Evolutionary conservation across 805 yeast species (phyloP), one percentile per base, ranked within the genome.

Genomic region (Naumovozyma baii): DNA sequence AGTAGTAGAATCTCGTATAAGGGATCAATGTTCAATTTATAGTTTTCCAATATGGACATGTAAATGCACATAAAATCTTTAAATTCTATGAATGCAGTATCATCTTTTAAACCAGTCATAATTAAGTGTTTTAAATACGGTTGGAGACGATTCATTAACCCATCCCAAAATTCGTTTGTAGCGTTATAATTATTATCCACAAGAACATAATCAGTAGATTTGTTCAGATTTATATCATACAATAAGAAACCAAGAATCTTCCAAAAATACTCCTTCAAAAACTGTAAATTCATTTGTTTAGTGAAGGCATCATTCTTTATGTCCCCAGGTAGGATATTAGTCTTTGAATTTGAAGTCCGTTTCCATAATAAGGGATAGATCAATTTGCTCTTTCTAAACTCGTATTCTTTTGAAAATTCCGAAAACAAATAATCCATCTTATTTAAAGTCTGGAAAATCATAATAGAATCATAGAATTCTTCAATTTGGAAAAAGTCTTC

Each of bases 381-480:
- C 13, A 87, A 60, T 44, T 83, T 67, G 46, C 78, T 83, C 47
- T 85, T 76, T 58, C 83, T 78, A 41, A 77, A 70, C 38, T 76
- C 64, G 64, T 90, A 68, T 57, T 85, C 95, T 45, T 77, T 78
- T 38, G 77, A 75, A 48, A 83, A 78, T 43, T 78, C 78, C 28
- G 69, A 67, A 33, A 74, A 69, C 38, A 92, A 68, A 37, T 69
- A 70, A n/a, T 73, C 77, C 14, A 70, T 62, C 51, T 79, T 81
- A 38, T 80, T 77, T 35, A 88, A 69, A 3, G 87, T 78, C 42
- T 80, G 75, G 54, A 80, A 88, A 1, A 92, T 94, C 50, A 88
- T 68, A 19, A 84, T 73, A 3, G 94, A 78, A 61, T 90, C 96
- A 58, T 77, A 83, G 20, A 90, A 67, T 5, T 87, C 82, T n/a